A percentile compares a stretch with the other conserved stretches of the same genome.
These are phyloP conservation scores for Pichia deserticola DNA, from an alignment of 805 yeast genomes.

Conservation along the genomic window DNA sequence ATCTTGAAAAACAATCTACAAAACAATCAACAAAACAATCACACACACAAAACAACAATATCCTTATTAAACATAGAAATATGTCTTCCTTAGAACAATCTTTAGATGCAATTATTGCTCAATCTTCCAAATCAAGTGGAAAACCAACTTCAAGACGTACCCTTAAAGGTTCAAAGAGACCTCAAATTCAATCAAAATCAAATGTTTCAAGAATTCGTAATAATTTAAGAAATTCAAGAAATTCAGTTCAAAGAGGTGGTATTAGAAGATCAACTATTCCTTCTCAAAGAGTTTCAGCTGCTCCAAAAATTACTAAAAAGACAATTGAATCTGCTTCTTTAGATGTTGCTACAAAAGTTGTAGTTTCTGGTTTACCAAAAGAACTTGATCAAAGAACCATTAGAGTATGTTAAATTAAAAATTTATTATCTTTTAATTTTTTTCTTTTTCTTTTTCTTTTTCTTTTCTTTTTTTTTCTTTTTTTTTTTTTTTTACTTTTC, in stretches of 20 bases:
- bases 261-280: conserved; percentile 22
- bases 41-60: background rate
- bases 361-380: conserved; percentile 57
- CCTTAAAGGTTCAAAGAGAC: conserved; percentile 19
- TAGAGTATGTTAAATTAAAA: conserved; percentile 13
- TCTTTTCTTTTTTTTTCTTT: background rate
- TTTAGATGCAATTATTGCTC: conserved; percentile 86
- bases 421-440: background rate
- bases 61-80: conserved; percentile 3
- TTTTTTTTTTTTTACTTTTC: background rate
- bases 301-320: background rate
- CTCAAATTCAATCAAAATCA: conserved; percentile 17
- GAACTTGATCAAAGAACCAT: conserved; percentile 64
- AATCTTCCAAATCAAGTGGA: conserved; percentile 25
- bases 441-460: too few species aligned
- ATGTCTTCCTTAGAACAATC: conserved; percentile 91
- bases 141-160: conserved; percentile 12
- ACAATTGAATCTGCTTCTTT: conserved; percentile 11
- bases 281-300: background rate
- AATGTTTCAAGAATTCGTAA: conserved; percentile 23
- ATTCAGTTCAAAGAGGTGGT: conserved; percentile 18
- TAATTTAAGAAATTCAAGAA: conserved; percentile 11
- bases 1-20: too few species aligned
- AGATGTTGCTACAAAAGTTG: conserved; percentile 67
- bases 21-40: background rate